Percentiles rank a stretch among this genome's conserved stretches.
phyloP scores from a whole-genome alignment of 306 rosid species.

The Vigna unguiculata region DNA sequence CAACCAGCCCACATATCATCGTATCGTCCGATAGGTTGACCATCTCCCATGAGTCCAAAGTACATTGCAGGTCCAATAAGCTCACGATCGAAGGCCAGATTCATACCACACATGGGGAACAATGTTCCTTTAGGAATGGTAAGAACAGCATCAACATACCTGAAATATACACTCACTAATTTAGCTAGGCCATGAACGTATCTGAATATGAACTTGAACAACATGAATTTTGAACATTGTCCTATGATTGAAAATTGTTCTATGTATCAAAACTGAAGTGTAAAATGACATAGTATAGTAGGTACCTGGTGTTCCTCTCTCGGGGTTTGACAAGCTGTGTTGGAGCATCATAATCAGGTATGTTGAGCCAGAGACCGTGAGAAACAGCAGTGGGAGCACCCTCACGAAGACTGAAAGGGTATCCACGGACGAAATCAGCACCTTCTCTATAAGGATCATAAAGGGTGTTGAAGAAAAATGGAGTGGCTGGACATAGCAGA shows the following conservation, averaged over 20 bases:
- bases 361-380: constrained; percentile 95
- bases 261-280: no score
- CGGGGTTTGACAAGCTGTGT: constrained; percentile 90
- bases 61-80: constrained; percentile 96
- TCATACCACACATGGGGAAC: constrained; percentile 97
- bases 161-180: constrained; percentile 22
- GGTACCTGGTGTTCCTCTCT: constrained; percentile 82
- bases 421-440: constrained; percentile 88
- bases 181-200: neutral
- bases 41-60: constrained; percentile 97
- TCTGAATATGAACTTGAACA: neutral
- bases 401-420: constrained; percentile 85
- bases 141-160: constrained; percentile 89
- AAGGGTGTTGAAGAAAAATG: constrained; percentile 84
- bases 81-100: constrained; percentile 78
- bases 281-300: neutral
- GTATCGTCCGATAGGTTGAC: constrained; percentile 91
- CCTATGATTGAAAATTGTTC: no score
- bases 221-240: no score
- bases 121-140: constrained; percentile 83
- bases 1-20: constrained; percentile 99
- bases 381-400: constrained; percentile 81
- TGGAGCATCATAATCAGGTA: constrained; percentile 91
- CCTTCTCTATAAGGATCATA: constrained; percentile 90
- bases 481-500: constrained; percentile 74